Conservation (phyloP, 495 filamentous ascomycete species). For the Gamarada debralockiae region DNA sequence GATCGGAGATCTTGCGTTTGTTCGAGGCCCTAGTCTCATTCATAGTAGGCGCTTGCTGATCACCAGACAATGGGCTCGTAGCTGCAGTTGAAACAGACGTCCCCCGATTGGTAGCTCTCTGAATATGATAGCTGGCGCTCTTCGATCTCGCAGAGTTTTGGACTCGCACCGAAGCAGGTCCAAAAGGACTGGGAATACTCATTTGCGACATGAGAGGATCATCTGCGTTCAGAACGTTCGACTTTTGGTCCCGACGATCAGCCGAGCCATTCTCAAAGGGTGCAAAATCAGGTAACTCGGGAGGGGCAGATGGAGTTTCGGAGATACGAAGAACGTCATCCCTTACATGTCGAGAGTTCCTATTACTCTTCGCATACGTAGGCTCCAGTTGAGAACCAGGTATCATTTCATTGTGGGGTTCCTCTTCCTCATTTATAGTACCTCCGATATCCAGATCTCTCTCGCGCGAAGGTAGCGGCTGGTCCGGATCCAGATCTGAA, state of each 20-base stretch:
- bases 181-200: slow-evolving; percentile 2
- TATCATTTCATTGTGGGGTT: not conserved
- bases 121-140: slow-evolving; percentile 23
- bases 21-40: not conserved
- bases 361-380: not conserved
- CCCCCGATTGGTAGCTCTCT: slow-evolving; percentile 19
- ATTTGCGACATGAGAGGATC: not conserved
- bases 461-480: slow-evolving; percentile 21
- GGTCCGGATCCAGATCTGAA: slow-evolving; percentile 18
- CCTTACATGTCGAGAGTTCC: slow-evolving; percentile 17
- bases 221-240: not conserved
- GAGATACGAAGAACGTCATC: slow-evolving; percentile 8
- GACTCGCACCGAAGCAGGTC: not conserved
- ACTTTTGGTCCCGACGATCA: slow-evolving; percentile 14
- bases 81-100: slow-evolving; percentile 22
- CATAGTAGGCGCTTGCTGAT: slow-evolving; percentile 1
- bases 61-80: slow-evolving; percentile 17
- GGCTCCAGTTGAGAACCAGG: slow-evolving; percentile 19
- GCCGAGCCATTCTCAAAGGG: not conserved
- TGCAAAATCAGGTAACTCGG: not conserved
- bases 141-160: slow-evolving; percentile 9
- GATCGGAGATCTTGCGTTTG: slow-evolving; percentile 1
- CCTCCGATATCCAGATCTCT: not conserved
- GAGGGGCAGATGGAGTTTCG: slow-evolving; percentile 17
- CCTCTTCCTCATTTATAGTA: not conserved